A percentile compares a stretch with the other conserved stretches of the same genome.
These are phyloP conservation scores for Hypomyces rosellus DNA, from an alignment of 2,329 filamentous ascomycete species.

Conservation along the genomic window DNA sequence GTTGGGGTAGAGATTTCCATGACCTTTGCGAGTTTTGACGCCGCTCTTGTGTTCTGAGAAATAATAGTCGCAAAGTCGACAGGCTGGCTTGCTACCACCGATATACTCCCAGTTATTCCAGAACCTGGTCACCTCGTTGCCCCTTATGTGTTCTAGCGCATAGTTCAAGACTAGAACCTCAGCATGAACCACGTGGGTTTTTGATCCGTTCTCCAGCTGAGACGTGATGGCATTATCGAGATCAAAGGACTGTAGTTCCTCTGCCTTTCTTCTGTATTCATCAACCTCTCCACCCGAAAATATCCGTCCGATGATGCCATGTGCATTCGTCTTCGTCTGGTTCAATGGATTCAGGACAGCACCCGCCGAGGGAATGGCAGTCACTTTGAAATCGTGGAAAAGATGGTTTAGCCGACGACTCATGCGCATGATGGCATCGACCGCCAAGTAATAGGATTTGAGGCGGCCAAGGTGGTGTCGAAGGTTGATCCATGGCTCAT, in stretches of 20 bases:
- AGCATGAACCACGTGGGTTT: slow-evolving; percentile 29
- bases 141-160: slow-evolving; percentile 16
- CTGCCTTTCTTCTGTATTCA: slow-evolving; percentile 11
- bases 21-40: slow-evolving; percentile 24
- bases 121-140: slow-evolving; percentile 16
- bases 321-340: slow-evolving; percentile 14
- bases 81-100: slow-evolving; percentile 36
- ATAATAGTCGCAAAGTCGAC: slow-evolving; percentile 32
- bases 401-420: slow-evolving; percentile 22
- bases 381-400: slow-evolving; percentile 25
- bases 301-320: slow-evolving; percentile 20
- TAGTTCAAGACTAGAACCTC: slow-evolving; percentile 25
- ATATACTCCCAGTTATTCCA: slow-evolving; percentile 30
- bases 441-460: slow-evolving; percentile 16
- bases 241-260: slow-evolving; percentile 17
- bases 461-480: slow-evolving; percentile 23
- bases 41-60: slow-evolving; percentile 22
- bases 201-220: slow-evolving; percentile 9
- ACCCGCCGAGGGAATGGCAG: slow-evolving; percentile 20
- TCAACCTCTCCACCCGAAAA: neutral
- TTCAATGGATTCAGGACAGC: slow-evolving; percentile 13
- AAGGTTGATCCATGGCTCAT: slow-evolving; percentile 20
- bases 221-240: slow-evolving; percentile 20
- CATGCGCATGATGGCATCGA: slow-evolving; percentile 15
- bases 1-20: slow-evolving; percentile 32